Evolutionary conservation across 257 asterid genomes (phyloP).

Genomic region (Nicotiana attenuata): DNA sequence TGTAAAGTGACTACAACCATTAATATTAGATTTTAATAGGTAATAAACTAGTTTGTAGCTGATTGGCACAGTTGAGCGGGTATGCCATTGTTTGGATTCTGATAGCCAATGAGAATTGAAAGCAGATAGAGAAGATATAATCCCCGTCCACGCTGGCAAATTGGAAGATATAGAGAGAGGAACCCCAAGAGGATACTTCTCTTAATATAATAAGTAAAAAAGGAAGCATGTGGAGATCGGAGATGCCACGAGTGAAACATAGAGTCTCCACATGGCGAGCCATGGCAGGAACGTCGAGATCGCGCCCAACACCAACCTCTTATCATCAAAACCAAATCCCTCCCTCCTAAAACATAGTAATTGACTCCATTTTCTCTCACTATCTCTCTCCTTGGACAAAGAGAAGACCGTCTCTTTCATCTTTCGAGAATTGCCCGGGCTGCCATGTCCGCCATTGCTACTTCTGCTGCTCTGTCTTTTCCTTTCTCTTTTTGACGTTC

Average conservation of each 20-base stretch:
- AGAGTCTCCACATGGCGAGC: slow-evolving; percentile 49
- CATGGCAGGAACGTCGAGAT: slow-evolving; percentile 51
- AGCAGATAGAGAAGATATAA: slow-evolving; percentile 25
- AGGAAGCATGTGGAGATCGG: slow-evolving; percentile 28
- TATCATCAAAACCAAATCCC: slow-evolving; percentile 37
- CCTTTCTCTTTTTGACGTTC: slow-evolving; percentile 59
- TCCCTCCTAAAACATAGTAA: slow-evolving; percentile 9
- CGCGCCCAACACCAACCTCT: slow-evolving; percentile 57
- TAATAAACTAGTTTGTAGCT: no score
- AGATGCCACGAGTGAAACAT: slow-evolving; percentile 39
- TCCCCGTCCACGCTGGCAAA: slow-evolving; percentile 26
- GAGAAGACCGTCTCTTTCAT: neutral
- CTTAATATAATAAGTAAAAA: neutral
- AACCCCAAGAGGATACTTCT: neutral
- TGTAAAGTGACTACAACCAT: no score
- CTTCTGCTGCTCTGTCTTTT: slow-evolving; percentile 74
- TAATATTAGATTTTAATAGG: no score
- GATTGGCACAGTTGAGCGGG: neutral
- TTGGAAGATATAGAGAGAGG: neutral
- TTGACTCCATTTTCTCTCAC: neutral
- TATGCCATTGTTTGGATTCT: neutral
- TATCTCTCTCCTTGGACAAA: slow-evolving; percentile 2
- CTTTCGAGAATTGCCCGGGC: neutral
- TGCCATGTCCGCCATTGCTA: slow-evolving; percentile 83
- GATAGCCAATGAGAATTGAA: slow-evolving; percentile 5